Conservation (phyloP, 805 yeast species). For the Tetrapisispora taiwanensis region DNA sequence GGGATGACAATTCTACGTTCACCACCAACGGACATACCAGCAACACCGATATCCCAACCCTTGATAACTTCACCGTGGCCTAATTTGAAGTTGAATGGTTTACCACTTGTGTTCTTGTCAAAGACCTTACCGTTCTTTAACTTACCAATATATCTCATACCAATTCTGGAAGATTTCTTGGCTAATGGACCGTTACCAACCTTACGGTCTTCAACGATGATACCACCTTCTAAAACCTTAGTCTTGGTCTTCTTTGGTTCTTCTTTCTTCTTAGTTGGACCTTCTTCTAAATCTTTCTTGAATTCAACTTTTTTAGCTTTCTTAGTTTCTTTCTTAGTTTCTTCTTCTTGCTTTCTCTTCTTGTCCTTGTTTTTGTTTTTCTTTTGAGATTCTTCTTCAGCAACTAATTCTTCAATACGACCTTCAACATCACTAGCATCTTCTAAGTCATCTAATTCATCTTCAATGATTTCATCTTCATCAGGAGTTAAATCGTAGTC, state of each 20-base stretch:
- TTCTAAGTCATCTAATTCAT: constrained; percentile 49
- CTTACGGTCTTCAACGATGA: constrained; percentile 84
- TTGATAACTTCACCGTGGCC: constrained; percentile 98
- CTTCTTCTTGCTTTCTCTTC: constrained; percentile 25
- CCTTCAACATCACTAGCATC: constrained; percentile 61
- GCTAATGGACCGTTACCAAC: constrained; percentile 82
- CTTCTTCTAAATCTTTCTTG: constrained; percentile 85
- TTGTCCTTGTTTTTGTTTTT: constrained; percentile 28
- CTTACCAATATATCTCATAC: constrained; percentile 96
- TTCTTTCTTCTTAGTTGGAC: constrained; percentile 54
- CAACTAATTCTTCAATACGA: constrained; percentile 65
- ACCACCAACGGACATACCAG: constrained; percentile 97
- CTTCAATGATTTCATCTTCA: constrained; percentile 40
- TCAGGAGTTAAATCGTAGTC: constrained; percentile 37
- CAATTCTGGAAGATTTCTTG: constrained; percentile 81
- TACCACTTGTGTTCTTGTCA: constrained; percentile 95
- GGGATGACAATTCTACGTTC: constrained; percentile 97
- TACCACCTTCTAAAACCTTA: constrained; percentile 85
- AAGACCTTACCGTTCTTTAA: constrained; percentile 92
- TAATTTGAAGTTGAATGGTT: constrained; percentile 82
- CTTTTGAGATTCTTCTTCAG: constrained; percentile 41
- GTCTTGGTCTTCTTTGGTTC: constrained; percentile 39
- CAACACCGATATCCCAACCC: constrained; percentile 98
- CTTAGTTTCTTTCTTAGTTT: constrained; percentile 27
- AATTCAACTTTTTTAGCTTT: constrained; percentile 76